Evolutionary conservation across 2,329 filamentous ascomycete species (phyloP), one percentile per base, ranked within the genome.

Genomic region (Paracamarosporium sp.): DNA sequence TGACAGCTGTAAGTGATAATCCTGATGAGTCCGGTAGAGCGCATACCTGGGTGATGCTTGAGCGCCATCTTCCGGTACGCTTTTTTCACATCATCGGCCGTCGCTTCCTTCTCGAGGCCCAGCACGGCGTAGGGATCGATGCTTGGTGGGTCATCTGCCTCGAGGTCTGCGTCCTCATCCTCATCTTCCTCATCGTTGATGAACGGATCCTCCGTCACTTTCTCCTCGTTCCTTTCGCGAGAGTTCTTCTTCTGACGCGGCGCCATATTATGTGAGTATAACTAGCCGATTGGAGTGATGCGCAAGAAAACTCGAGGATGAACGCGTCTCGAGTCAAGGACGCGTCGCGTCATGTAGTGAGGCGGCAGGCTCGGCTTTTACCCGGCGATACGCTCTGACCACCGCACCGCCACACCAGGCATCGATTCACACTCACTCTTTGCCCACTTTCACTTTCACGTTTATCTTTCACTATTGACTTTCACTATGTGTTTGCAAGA

Each of bases 11-110:
- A 35, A 69, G 67, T 22, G 27, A 62, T 12, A 40, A 57, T 57
- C 15, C 27, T 36, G 8, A 12, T 50, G 25, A 28, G 9, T 53
- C 56, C 79, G 67, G 4, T 11, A 12, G 5, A 6, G n/a, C 4
- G 28, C 61, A 17, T 84, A 94, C 82, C 81, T 52, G 82, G 81
- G 65, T 99, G 95, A 68, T 93, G 86, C 76, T 88, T 93, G 57
- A 99, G 83, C 3, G 95, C 95, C 50, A 90, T 87, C 75, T 96
- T 97, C 72, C 92, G 90, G 81, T 99, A 99, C 17, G 94, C 92
- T 17, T 87, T 88, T 76, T 96, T 97, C 79, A 99, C 86, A 69
- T 97, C 86, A 61, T 92, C 88, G 38, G 87, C 80, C 0, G 90
- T 91, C 13, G 93, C 93, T 51, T 85, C 81, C 59, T 86, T 86